phyloP scores from a whole-genome alignment of 805 yeast genomes.

The Zygotorulaspora sp. region DNA sequence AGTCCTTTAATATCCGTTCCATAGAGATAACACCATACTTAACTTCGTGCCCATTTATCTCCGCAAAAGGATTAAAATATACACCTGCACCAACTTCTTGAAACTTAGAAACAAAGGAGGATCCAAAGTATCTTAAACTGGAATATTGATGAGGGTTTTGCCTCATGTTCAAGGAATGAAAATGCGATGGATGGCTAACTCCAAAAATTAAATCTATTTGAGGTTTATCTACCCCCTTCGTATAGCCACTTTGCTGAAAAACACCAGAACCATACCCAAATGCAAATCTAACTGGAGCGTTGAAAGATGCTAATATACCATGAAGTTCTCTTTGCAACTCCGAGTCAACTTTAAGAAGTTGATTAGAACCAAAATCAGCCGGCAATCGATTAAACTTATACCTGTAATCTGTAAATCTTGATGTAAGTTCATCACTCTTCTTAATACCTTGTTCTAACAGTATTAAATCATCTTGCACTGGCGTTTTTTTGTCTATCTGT shows the following conservation, averaged over 20 bases:
- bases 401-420: constrained; percentile 27
- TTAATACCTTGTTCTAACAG: constrained; percentile 28
- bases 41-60: constrained; percentile 52
- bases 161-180: constrained; percentile 70
- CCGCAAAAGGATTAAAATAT: constrained; percentile 87
- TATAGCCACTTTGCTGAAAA: constrained; percentile 64
- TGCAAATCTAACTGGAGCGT: constrained; percentile 70
- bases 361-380: constrained; percentile 55
- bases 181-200: constrained; percentile 66
- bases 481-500: neutral
- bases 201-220: constrained; percentile 86
- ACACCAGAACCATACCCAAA: constrained; percentile 97
- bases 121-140: constrained; percentile 53
- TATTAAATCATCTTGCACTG: constrained; percentile 14
- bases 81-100: constrained; percentile 83
- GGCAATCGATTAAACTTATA: constrained; percentile 45
- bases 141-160: constrained; percentile 79
- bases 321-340: constrained; percentile 44
- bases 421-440: constrained; percentile 23
- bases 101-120: constrained; percentile 50
- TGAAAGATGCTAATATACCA: constrained; percentile 50
- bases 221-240: constrained; percentile 40
- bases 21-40: constrained; percentile 85
- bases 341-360: constrained; percentile 44
- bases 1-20: constrained; percentile 56